Evolutionary conservation across 495 filamentous ascomycete species (phyloP).

Genomic region (Penicillium parvum): DNA sequence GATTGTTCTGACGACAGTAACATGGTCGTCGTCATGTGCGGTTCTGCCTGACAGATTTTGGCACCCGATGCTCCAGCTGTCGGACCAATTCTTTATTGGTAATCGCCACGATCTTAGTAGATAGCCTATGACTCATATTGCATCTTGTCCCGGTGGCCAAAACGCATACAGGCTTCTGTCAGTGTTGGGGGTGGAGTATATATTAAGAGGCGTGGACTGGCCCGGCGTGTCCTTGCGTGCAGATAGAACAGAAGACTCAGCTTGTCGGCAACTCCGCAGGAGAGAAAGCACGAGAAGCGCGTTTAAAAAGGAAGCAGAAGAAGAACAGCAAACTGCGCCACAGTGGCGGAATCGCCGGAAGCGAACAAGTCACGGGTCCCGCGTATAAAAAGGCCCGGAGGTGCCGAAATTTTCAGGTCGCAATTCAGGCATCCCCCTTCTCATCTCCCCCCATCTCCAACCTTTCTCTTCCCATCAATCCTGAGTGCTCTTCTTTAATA

Average conservation of each 20-base stretch:
- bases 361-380: not conserved
- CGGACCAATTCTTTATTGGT: not conserved
- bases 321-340: not conserved
- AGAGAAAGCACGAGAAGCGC: not conserved
- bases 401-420: conserved; percentile 6
- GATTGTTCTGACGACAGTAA: too few species aligned
- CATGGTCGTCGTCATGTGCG: too few species aligned
- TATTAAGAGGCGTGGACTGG: too few species aligned
- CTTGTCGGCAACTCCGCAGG: not conserved
- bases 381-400: conserved; percentile 9
- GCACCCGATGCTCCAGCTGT: too few species aligned
- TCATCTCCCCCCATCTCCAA: conserved; percentile 4
- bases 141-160: not conserved
- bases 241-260: not conserved
- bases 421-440: conserved; percentile 4
- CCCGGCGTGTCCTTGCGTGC: not conserved
- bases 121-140: not conserved
- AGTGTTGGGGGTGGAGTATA: not conserved
- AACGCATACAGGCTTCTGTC: not conserved
- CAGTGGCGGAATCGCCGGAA: not conserved
- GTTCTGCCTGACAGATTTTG: too few species aligned
- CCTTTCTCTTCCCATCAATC: conserved; percentile 1
- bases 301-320: not conserved
- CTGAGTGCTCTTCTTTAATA: too few species aligned
- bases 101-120: too few species aligned